Evolutionary conservation across 805 yeast species (phyloP).

Genomic region (Lipomyces chichibuensis): DNA sequence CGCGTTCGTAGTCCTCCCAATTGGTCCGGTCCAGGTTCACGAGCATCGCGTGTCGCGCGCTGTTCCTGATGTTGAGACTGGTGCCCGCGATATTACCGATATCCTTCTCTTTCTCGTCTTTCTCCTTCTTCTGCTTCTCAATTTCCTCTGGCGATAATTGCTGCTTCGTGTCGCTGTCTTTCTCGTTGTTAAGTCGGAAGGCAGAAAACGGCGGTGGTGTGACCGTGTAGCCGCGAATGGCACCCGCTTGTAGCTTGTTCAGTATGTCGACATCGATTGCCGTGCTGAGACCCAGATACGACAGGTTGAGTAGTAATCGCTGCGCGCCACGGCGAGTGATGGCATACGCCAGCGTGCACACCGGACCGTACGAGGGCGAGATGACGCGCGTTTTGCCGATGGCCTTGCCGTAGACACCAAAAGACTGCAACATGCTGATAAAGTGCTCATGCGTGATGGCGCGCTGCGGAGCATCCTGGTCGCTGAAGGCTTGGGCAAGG

Average conservation of each 20-base stretch:
- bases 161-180: constrained; percentile 9
- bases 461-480: constrained; percentile 20
- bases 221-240: constrained; percentile 15
- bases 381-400: constrained; percentile 18
- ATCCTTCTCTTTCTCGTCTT: neutral
- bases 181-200: constrained; percentile 8
- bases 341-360: constrained; percentile 25
- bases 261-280: constrained; percentile 12
- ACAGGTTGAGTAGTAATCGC: constrained; percentile 10
- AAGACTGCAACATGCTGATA: constrained; percentile 6
- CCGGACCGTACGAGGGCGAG: constrained; percentile 26
- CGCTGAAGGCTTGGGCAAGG: constrained; percentile 18
- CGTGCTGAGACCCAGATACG: constrained; percentile 9
- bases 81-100: constrained; percentile 11
- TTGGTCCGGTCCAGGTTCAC: constrained; percentile 1
- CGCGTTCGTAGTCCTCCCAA: constrained; percentile 14
- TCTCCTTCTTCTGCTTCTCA: constrained; percentile 7
- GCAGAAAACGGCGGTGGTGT: constrained; percentile 15
- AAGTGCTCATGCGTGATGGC: constrained; percentile 12
- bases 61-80: constrained; percentile 9
- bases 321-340: constrained; percentile 15
- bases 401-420: constrained; percentile 18
- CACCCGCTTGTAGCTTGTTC: constrained; percentile 7
- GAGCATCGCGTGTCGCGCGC: constrained; percentile 15
- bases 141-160: neutral